phyloP scores from a whole-genome alignment of 345 rosid genomes.

The Hibiscus syriacus region DNA sequence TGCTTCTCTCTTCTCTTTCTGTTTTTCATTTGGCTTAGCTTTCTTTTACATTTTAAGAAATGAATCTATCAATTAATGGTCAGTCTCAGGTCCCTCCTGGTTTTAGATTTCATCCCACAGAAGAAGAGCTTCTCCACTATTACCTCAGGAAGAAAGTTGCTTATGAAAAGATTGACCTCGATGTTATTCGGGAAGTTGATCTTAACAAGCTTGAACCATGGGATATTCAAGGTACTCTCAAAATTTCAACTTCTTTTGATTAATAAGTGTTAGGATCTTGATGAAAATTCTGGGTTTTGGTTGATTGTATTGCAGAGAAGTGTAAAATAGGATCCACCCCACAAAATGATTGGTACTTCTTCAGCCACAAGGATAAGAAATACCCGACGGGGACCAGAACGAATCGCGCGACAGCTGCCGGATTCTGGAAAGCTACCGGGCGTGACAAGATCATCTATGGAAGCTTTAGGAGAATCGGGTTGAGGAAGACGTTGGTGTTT shows the following conservation, averaged over 20 bases:
- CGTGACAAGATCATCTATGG: constrained; percentile 89
- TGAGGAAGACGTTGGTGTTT: constrained; percentile 90
- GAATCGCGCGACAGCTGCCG: constrained; percentile 88
- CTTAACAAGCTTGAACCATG: constrained; percentile 99
- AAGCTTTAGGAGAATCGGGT: constrained; percentile 62
- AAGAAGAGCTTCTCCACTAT: constrained; percentile 94
- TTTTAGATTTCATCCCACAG: constrained; percentile 93
- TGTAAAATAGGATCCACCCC: constrained; percentile 92
- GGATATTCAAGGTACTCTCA: constrained; percentile 81
- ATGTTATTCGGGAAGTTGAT: constrained; percentile 95
- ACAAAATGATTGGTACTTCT: constrained; percentile 96
- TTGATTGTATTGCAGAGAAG: constrained; percentile 45
- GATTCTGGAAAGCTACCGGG: constrained; percentile 99
- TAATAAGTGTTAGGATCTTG: no score
- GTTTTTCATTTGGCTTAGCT: not conserved
- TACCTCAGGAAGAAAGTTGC: constrained; percentile 88
- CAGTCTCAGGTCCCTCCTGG: constrained; percentile 97
- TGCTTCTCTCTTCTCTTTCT: not conserved
- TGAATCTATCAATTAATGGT: constrained; percentile 88
- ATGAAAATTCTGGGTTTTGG: no score
- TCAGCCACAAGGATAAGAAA: constrained; percentile 96
- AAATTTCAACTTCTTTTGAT: no score
- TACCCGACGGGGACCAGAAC: constrained; percentile 97
- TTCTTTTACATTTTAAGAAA: not conserved
- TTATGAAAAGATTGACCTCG: constrained; percentile 78